These are phyloP conservation scores for Euphorbia tirucalli DNA, from an alignment of 345 rosid species.

Conservation along the genomic window DNA sequence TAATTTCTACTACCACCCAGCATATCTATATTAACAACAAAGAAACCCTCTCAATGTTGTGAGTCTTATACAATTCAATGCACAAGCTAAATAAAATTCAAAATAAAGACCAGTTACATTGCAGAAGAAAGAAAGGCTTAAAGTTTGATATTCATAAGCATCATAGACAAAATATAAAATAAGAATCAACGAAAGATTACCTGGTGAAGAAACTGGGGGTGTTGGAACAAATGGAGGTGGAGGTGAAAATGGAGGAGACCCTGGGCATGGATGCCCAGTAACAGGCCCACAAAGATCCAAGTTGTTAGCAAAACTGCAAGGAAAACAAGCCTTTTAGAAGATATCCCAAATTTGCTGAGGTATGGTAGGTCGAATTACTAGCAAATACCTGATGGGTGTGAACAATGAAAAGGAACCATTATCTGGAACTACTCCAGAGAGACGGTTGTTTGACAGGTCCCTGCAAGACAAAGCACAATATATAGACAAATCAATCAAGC, in stretches of 20 bases:
- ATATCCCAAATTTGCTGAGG: slow-evolving; percentile 3
- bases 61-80: not conserved
- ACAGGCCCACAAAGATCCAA: slow-evolving; percentile 92
- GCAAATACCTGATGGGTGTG: slow-evolving; percentile 95
- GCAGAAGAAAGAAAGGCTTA: no score
- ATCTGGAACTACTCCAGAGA: slow-evolving; percentile 94
- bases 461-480: slow-evolving; percentile 39
- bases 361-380: slow-evolving; percentile 10
- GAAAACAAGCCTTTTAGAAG: slow-evolving; percentile 16
- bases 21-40: not conserved
- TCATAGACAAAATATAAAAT: not conserved
- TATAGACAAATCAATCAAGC: slow-evolving; percentile 4
- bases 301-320: slow-evolving; percentile 94
- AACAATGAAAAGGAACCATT: slow-evolving; percentile 97
- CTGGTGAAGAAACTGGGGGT: slow-evolving; percentile 65
- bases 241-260: slow-evolving; percentile 99
- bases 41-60: not conserved
- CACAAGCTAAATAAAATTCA: not conserved
- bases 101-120: not conserved
- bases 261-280: slow-evolving; percentile 92
- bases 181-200: slow-evolving; percentile 31
- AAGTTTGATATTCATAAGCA: not conserved
- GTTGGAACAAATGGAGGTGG: slow-evolving; percentile 97
- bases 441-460: slow-evolving; percentile 91
- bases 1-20: not conserved